Base-by-base conservation (phyloP, 78 protist species). In the Ministeria vibrans region DNA sequence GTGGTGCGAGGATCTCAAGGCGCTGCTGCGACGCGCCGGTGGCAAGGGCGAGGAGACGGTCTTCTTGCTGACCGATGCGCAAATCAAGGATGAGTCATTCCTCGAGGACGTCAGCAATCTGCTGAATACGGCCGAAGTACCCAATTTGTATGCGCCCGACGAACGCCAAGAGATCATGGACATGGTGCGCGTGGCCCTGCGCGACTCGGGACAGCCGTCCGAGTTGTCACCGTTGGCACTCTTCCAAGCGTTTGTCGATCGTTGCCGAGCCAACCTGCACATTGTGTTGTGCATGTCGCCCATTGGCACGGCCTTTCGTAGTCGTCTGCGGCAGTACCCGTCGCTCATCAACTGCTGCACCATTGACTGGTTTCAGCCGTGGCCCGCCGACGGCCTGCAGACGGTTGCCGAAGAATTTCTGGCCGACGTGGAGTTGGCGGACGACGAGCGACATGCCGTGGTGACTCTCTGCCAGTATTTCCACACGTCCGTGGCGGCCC, bases 81-180 rank as follows among this genome's bases (percentile, higher is more conserved):
- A 94, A 77, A 83, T 95, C 44, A 78, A 89, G 66, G 39, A 53
- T 18, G 92, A 87, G 69, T 2, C 76, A 39, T 90, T 83, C 41
- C 55, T 87, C 53, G 91, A 87, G 55, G 92, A 88, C 43, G 68
- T 91, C 75, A 79, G 78, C 88, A 87, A 84, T 91, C 42, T 95
- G 13, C 90, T 95, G 38, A 86, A 90, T 83, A 62, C 93, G 0
- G 98, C 96, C 55, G 98, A 95, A 45, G 95, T 95, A 11, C 95
- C 96, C 43, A 88, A 88, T 61, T 5, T 94, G 43, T 87, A 69
- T 41, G 72, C 53, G 32, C 85, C 79, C 6, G 77, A 25, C 28
- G 87, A 83, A 38, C 92, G 89, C 32, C 1, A 80, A 25, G 93
- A 91, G 34, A 30, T 2, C 30, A 92, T 93, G 46, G 30, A 25